phyloP scores from a whole-genome alignment of 352 stramenopile genomes.

The Phytophthora lateralis region DNA sequence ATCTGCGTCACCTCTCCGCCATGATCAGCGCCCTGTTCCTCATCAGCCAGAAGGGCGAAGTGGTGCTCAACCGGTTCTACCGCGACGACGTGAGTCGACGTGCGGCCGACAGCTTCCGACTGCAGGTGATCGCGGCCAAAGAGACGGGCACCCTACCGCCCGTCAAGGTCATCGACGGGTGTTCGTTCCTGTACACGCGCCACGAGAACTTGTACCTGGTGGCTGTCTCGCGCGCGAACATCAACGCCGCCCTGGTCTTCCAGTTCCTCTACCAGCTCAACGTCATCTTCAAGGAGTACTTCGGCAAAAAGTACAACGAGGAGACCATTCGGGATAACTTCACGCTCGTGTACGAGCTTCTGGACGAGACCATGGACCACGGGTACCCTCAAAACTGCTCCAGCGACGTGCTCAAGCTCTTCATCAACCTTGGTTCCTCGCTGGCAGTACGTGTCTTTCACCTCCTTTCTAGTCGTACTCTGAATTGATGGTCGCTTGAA shows the following conservation, averaged over 20 bases:
- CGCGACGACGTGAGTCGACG: conserved; percentile 79
- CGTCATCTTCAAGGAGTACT: conserved; percentile 97
- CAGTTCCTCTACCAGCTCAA: conserved; percentile 97
- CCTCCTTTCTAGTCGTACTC: background rate
- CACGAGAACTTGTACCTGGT: conserved; percentile 99
- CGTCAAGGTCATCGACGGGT: conserved; percentile 96
- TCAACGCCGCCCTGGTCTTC: conserved; percentile 96
- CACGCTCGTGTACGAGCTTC: conserved; percentile 98
- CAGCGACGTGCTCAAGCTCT: conserved; percentile 97
- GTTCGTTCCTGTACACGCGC: conserved; percentile 97
- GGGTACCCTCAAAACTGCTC: conserved; percentile 98
- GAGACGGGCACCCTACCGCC: conserved; percentile 95
- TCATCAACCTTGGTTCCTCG: conserved; percentile 96
- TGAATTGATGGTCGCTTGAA: background rate
- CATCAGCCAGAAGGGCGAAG: conserved; percentile 83
- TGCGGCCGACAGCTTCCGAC: conserved; percentile 68
- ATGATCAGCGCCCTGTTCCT: conserved; percentile 87
- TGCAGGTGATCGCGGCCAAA: conserved; percentile 96
- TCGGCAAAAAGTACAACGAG: conserved; percentile 97
- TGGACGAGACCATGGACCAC: conserved; percentile 99
- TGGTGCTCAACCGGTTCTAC: conserved; percentile 86
- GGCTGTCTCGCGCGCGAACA: conserved; percentile 96
- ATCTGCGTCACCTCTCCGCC: background rate
- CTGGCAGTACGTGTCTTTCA: conserved; percentile 40
- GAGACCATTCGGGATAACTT: conserved; percentile 98